These are phyloP conservation scores for Hymenoscyphus occultus DNA, from an alignment of 2,329 filamentous ascomycete species.

Conservation along the genomic window DNA sequence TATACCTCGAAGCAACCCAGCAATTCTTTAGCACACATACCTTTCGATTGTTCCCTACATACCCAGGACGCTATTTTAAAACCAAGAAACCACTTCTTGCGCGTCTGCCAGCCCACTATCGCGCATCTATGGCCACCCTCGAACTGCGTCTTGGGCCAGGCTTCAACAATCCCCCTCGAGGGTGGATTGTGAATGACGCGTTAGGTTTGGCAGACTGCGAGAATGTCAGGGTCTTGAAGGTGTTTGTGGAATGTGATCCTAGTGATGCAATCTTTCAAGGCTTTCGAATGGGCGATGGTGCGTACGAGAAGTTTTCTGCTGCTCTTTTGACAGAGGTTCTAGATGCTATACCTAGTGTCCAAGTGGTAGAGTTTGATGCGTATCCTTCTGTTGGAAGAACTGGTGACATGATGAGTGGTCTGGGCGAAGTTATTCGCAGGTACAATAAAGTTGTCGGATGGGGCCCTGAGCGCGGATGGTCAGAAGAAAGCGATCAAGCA, in stretches of 20 bases:
- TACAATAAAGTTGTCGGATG: constrained; percentile 57
- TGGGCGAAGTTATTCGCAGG: constrained; percentile 52
- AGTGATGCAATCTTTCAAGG: constrained; percentile 65
- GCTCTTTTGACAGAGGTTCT: constrained; percentile 57
- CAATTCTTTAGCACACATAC: constrained; percentile 62
- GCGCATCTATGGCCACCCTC: constrained; percentile 58
- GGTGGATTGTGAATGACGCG: constrained; percentile 65
- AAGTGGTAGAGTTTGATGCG: constrained; percentile 66
- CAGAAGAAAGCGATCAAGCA: constrained; percentile 40
- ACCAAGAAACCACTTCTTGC: constrained; percentile 69
- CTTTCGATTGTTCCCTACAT: constrained; percentile 65
- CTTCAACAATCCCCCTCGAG: constrained; percentile 66
- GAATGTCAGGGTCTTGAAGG: constrained; percentile 56
- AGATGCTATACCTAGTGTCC: constrained; percentile 52
- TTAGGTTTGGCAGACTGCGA: constrained; percentile 62
- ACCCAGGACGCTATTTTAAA: constrained; percentile 65
- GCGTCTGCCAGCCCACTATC: constrained; percentile 59
- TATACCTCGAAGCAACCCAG: constrained; percentile 62
- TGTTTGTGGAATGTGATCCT: constrained; percentile 72
- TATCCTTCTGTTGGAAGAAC: constrained; percentile 63
- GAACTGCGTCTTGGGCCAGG: constrained; percentile 72
- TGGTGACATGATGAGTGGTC: constrained; percentile 60
- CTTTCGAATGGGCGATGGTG: constrained; percentile 57
- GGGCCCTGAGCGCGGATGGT: constrained; percentile 68
- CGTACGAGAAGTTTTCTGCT: constrained; percentile 66